A percentile compares a stretch with the other conserved stretches of the same genome.
Conservation (phyloP, 768 basidiomycete species). For the Calocybe cyanea region DNA sequence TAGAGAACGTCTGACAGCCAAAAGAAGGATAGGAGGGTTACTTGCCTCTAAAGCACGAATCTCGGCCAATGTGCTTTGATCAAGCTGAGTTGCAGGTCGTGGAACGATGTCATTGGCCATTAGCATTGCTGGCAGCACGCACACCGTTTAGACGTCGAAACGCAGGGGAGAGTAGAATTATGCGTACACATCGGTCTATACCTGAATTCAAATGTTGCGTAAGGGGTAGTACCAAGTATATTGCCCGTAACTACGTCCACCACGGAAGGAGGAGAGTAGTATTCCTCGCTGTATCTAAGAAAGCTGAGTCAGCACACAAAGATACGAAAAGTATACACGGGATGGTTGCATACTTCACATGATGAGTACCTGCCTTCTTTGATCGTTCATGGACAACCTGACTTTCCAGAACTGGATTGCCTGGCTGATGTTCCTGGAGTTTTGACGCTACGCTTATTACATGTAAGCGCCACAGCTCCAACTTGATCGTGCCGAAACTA, state of each 20-base stretch:
- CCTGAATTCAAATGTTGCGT: slow-evolving; percentile 28
- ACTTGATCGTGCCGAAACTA: slow-evolving; percentile 25
- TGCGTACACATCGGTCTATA: slow-evolving; percentile 31
- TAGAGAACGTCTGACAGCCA: background rate
- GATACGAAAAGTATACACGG: background rate
- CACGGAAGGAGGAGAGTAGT: slow-evolving; percentile 22
- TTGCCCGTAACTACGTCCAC: slow-evolving; percentile 26
- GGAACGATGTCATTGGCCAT: slow-evolving; percentile 12
- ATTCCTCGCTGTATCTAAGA: slow-evolving; percentile 28
- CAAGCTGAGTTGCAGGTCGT: background rate
- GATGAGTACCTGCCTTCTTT: slow-evolving; percentile 31
- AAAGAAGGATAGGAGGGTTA: background rate
- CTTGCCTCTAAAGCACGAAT: slow-evolving; percentile 8
- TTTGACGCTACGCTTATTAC: slow-evolving; percentile 19
- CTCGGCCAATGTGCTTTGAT: background rate
- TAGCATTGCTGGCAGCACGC: slow-evolving; percentile 1
- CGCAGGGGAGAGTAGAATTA: background rate
- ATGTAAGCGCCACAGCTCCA: slow-evolving; percentile 28
- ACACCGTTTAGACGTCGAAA: background rate
- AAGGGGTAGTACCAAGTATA: slow-evolving; percentile 20
- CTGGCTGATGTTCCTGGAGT: slow-evolving; percentile 23
- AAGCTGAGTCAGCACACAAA: background rate
- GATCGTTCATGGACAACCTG: slow-evolving; percentile 29
- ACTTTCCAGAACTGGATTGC: slow-evolving; percentile 19
- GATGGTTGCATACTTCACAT: slow-evolving; percentile 21